Evolutionary conservation across 257 asterid species (phyloP), one percentile per base, ranked within the genome.

Genomic region (Solanum ahanhuiri): DNA sequence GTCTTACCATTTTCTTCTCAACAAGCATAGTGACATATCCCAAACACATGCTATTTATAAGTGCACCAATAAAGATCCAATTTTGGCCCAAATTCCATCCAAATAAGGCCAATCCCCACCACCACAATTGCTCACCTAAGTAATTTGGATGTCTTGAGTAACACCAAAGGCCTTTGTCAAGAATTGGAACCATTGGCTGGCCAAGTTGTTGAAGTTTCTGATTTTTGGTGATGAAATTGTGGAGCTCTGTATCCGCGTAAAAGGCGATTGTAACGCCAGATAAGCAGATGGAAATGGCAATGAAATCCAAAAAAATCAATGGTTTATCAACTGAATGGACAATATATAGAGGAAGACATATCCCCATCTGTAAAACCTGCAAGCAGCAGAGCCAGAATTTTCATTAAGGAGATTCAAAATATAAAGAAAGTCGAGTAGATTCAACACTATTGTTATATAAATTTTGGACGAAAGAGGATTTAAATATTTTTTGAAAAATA

Each of bases 81-180:
- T 90, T 91, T 25, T 66, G 69, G 28, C 88, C 98, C 88, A 96
- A 90, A 89, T 92, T 93, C 98, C 95, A 96, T 5, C 92, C 95
- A 60, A 94, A 92, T 76, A 93, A 86, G 30, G 45, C 93, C 82
- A 96, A 86, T 14, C 99, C 99, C 98, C 98, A 96, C 99, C 99
- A 96, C 99, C 98, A 96, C 73, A 96, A 48, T 87, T 96, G 99
- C 92, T 96, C 99, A 5, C 99, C 99, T 10, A 96, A 90, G 37
- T 96, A 96, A 92, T 96, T 96, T 1, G 98, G 99, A 86, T 96
- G 98, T 5, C 98, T 90, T 1, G 98, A 95, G 90, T 90, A 95
- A 67, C 54, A 79, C 99, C 99, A 96, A 7, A 95, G 88, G 41
- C 98, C 99, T 77, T 86, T 86, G 57, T 95, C 98, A n/a, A 96